A percentile compares a stretch with the other conserved stretches of the same genome.
Conservation (phyloP, 306 rosid species). For the Vicia villosa region DNA sequence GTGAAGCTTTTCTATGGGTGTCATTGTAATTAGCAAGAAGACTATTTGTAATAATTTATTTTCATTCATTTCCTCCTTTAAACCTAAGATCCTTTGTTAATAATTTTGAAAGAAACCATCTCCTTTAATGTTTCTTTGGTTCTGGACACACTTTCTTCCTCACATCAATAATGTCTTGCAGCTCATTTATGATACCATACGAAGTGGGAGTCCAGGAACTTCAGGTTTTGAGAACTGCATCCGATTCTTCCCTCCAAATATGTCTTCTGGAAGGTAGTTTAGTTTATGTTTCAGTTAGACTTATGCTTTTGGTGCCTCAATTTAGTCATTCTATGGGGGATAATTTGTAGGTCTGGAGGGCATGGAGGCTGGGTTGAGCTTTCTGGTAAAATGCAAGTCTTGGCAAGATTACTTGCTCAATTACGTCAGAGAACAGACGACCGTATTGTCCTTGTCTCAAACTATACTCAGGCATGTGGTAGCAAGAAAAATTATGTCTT, state of each 20-base stretch:
- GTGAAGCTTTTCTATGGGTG: constrained; percentile 20
- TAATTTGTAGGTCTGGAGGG: constrained; percentile 72
- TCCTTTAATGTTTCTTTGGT: constrained; percentile 27
- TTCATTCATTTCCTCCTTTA: constrained; percentile 14
- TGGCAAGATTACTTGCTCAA: constrained; percentile 89
- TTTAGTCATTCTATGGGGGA: constrained; percentile 19
- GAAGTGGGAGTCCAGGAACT: constrained; percentile 87
- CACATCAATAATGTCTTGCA: constrained; percentile 48
- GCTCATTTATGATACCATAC: constrained; percentile 88
- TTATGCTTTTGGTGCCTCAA: constrained; percentile 21
- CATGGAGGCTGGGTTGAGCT: constrained; percentile 95
- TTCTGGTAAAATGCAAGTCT: constrained; percentile 97
- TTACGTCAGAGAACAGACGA: constrained; percentile 79
- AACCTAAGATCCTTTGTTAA: constrained; percentile 18
- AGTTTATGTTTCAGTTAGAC: constrained; percentile 5
- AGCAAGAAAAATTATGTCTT: not conserved
- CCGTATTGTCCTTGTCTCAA: constrained; percentile 94
- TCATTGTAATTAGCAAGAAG: constrained; percentile 1
- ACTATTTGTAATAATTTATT: not conserved
- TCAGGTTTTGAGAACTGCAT: constrained; percentile 94
- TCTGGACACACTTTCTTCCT: constrained; percentile 28
- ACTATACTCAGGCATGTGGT: constrained; percentile 86
- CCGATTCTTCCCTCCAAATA: constrained; percentile 85
- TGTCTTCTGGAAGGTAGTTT: constrained; percentile 88
- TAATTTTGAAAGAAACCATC: constrained; percentile 21